A percentile compares a stretch with the other conserved stretches of the same genome.
phyloP scores from a whole-genome alignment of 768 basidiomycete species.

The Panaeolus papilionaceus region DNA sequence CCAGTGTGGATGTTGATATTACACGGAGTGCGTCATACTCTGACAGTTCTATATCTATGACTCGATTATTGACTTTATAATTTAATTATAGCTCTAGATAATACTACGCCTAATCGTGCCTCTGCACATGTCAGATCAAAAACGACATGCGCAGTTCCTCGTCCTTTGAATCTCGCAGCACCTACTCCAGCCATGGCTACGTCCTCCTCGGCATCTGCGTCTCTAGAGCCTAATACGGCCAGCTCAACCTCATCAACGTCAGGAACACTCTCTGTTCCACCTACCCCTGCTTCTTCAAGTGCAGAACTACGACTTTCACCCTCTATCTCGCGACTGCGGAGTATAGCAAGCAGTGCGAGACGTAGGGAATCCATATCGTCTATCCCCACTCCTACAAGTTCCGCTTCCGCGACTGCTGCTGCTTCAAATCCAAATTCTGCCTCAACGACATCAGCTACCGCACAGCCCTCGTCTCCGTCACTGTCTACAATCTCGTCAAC shows the following conservation, averaged over 20 bases:
- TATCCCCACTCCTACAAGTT: no score
- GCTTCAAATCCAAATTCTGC: background rate
- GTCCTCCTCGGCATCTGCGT: background rate
- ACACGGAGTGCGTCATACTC: background rate
- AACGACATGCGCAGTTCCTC: constrained; percentile 1
- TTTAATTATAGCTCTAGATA: background rate
- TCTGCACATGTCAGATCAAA: background rate
- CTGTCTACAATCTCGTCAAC: background rate
- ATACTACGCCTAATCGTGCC: background rate
- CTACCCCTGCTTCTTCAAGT: background rate
- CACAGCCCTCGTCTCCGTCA: background rate
- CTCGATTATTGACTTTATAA: background rate
- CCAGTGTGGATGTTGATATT: background rate
- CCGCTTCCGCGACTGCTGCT: no score
- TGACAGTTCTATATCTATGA: background rate
- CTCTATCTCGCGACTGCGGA: background rate
- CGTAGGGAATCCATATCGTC: background rate
- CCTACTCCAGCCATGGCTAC: background rate
- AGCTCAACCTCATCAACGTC: background rate
- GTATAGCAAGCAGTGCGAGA: background rate
- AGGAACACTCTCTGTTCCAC: background rate
- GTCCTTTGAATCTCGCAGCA: background rate
- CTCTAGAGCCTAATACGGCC: background rate
- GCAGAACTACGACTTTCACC: background rate
- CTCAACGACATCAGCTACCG: background rate